Evolutionary conservation across 2,329 filamentous ascomycete species (phyloP).

Genomic region (Aspergillus sergii): DNA sequence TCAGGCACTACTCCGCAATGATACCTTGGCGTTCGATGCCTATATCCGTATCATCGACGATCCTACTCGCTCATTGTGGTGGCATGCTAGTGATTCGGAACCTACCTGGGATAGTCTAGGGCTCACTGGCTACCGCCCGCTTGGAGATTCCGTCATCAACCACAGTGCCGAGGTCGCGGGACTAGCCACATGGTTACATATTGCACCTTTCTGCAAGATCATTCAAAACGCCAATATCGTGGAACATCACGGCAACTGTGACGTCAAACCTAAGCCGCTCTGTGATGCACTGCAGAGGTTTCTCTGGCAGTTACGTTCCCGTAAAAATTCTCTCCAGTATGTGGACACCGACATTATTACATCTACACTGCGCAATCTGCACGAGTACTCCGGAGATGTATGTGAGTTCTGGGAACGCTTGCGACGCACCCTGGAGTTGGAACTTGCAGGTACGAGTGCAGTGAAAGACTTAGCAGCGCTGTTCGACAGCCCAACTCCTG

Average conservation of each 20-base stretch:
- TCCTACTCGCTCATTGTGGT: conserved; percentile 63
- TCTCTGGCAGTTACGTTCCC: conserved; percentile 53
- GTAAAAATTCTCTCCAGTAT: conserved; percentile 41
- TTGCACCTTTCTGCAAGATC: conserved; percentile 61
- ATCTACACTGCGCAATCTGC: conserved; percentile 42
- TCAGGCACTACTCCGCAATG: conserved; percentile 61
- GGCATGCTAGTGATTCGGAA: conserved; percentile 58
- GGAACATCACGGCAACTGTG: conserved; percentile 50
- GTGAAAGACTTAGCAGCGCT: conserved; percentile 46
- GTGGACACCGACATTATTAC: conserved; percentile 47
- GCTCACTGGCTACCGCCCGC: conserved; percentile 60
- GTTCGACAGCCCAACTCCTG: conserved; percentile 47
- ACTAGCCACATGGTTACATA: conserved; percentile 60
- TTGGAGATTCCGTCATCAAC: conserved; percentile 49
- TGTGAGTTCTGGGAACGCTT: conserved; percentile 59
- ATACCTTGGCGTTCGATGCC: conserved; percentile 63
- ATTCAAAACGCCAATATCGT: conserved; percentile 54
- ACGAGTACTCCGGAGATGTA: conserved; percentile 54
- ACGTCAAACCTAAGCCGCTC: conserved; percentile 53
- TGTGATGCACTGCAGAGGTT: conserved; percentile 55
- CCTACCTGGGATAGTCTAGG: conserved; percentile 58
- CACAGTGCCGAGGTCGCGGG: conserved; percentile 56
- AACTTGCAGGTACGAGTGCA: conserved; percentile 50
- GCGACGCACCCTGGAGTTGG: conserved; percentile 55
- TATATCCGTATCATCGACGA: conserved; percentile 65